These are phyloP conservation scores for Hyaloscypha bicolor DNA, from an alignment of 495 filamentous ascomycete genomes.

Conservation along the genomic window DNA sequence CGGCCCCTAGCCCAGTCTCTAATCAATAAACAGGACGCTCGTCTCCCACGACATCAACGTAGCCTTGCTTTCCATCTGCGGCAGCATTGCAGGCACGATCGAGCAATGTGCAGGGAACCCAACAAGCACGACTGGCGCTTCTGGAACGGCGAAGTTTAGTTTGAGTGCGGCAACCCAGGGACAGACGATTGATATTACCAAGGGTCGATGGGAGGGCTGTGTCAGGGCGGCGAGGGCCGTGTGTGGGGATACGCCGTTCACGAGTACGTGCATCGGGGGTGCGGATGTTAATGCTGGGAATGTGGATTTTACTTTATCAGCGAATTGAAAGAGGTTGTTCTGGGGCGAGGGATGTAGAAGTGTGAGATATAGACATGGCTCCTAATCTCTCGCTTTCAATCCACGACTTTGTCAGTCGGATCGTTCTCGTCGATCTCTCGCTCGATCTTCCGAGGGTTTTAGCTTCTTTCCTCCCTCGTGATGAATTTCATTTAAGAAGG, in stretches of 20 bases:
- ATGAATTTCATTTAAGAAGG: not conserved
- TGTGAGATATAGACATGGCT: not conserved
- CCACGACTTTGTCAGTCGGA: too few relatives aligned
- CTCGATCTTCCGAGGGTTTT: too few relatives aligned
- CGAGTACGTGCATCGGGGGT: conserved; percentile 49
- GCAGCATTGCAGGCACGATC: conserved; percentile 49
- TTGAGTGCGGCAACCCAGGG: conserved; percentile 39
- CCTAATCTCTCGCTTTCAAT: too few relatives aligned
- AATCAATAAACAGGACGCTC: conserved; percentile 42
- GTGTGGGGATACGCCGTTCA: conserved; percentile 55
- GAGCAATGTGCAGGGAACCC: conserved; percentile 45
- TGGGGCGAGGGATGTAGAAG: not conserved
- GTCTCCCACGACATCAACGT: conserved; percentile 56
- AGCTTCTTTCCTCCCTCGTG: too few relatives aligned
- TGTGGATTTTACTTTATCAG: conserved; percentile 47
- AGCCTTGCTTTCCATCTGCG: conserved; percentile 55
- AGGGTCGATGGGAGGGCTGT: conserved; percentile 60
- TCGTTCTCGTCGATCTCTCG: too few relatives aligned
- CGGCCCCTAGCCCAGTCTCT: not conserved
- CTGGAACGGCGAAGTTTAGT: conserved; percentile 50
- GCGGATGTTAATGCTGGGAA: conserved; percentile 44
- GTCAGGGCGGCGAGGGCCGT: conserved; percentile 69
- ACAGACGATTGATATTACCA: conserved; percentile 50
- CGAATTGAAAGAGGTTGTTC: not conserved
- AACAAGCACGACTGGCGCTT: conserved; percentile 41